phyloP scores from a whole-genome alignment of 2,329 filamentous ascomycete genomes.

The Furcasterigmium sp. region DNA sequence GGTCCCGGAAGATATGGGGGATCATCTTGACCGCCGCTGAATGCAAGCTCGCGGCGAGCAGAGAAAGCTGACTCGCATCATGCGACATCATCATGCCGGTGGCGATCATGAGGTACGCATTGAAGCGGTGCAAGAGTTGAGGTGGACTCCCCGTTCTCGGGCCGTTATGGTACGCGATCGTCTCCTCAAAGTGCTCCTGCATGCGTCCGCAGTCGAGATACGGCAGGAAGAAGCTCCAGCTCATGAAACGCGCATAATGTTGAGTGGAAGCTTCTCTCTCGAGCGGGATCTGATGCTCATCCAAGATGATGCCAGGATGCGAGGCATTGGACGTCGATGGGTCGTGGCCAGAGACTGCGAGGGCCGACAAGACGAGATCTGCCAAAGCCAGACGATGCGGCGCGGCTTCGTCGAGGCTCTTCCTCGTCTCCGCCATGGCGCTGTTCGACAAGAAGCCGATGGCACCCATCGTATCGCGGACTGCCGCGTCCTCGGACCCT shows the following conservation, averaged over 20 bases:
- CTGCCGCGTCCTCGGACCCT: constrained; percentile 4
- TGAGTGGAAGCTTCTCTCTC: neutral
- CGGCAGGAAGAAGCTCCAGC: neutral
- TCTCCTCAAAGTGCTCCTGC: constrained; percentile 4
- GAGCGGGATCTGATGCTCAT: constrained; percentile 1
- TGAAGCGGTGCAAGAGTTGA: constrained; percentile 4
- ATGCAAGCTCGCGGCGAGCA: constrained; percentile 4
- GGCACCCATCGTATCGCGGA: constrained; percentile 8
- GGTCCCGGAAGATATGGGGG: constrained; percentile 1
- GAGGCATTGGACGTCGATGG: constrained; percentile 4
- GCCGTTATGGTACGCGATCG: neutral
- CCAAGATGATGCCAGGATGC: neutral
- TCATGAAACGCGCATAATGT: constrained; percentile 1
- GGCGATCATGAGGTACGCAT: constrained; percentile 5
- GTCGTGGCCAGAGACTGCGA: constrained; percentile 5
- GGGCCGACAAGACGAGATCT: constrained; percentile 3
- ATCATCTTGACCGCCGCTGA: constrained; percentile 1
- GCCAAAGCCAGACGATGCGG: constrained; percentile 3
- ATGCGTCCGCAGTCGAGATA: constrained; percentile 3
- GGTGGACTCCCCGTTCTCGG: neutral
- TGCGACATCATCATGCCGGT: constrained; percentile 6
- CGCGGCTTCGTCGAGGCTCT: neutral
- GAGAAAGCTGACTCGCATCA: constrained; percentile 2
- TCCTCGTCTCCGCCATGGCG: constrained; percentile 8
- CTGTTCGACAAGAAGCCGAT: constrained; percentile 8